These are phyloP conservation scores for Fusarium oligoseptatum DNA, from an alignment of 2,329 filamentous ascomycete genomes.

Conservation along the genomic window DNA sequence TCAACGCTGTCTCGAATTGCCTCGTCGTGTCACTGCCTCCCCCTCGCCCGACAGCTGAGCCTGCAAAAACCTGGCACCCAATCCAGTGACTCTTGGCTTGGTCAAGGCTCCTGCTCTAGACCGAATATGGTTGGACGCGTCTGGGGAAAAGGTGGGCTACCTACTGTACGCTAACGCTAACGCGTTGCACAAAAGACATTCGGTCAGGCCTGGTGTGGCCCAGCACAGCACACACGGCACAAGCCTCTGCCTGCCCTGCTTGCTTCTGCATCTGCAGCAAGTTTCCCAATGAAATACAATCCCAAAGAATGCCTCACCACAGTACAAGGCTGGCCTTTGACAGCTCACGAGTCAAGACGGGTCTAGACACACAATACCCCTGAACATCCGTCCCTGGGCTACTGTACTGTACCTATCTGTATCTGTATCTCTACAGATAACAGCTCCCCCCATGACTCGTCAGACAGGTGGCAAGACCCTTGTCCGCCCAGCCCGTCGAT, in stretches of 20 bases:
- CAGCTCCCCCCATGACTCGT: background rate
- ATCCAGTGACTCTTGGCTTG: background rate
- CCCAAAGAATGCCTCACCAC: background rate
- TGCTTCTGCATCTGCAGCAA: background rate
- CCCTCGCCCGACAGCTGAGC: background rate
- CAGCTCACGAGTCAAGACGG: background rate
- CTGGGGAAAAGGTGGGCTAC: background rate
- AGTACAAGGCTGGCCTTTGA: background rate
- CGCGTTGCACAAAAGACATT: background rate
- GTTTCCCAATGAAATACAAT: background rate
- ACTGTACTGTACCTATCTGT: background rate
- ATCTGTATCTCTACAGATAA: background rate
- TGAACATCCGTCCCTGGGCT: background rate
- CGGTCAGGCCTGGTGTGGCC: background rate
- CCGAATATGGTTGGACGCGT: background rate
- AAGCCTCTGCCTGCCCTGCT: background rate
- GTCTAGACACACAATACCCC: background rate
- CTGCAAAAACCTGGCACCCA: background rate
- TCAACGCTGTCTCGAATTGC: background rate
- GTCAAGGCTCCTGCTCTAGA: background rate
- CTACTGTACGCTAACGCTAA: background rate
- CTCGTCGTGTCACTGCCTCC: background rate
- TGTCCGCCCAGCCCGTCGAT: background rate
- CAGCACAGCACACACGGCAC: background rate
- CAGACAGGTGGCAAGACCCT: constrained; percentile 6